These are phyloP conservation scores for Chytriomyces sp. DNA, from an alignment of 192 early-diverging fungal genomes.

Conservation along the genomic window DNA sequence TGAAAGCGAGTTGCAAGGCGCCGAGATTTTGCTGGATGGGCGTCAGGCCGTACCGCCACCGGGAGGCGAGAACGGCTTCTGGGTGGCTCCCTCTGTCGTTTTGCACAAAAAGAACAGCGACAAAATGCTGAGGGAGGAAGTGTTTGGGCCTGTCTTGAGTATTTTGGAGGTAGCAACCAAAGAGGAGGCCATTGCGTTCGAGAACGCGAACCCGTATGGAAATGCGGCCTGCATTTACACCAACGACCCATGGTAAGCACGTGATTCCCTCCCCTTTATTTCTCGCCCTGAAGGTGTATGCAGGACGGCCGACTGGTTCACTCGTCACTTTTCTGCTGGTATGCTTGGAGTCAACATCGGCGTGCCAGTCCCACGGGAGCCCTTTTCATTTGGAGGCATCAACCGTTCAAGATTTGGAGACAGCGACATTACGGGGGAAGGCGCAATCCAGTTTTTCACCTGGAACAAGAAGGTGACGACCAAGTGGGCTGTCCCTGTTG, in stretches of 20 bases:
- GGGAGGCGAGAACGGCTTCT: slow-evolving; percentile 56
- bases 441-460: slow-evolving; percentile 76
- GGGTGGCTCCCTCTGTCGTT: slow-evolving; percentile 75
- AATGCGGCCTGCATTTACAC: slow-evolving; percentile 40
- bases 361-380: slow-evolving; percentile 70
- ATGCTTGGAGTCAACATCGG: slow-evolving; percentile 84
- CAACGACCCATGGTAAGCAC: slow-evolving; percentile 4
- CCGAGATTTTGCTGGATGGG: slow-evolving; percentile 73
- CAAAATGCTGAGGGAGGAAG: slow-evolving; percentile 72
- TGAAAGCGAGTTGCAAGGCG: slow-evolving; percentile 54
- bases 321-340: slow-evolving; percentile 68
- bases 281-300: slow-evolving; percentile 49
- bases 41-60: slow-evolving; percentile 36
- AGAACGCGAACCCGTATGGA: slow-evolving; percentile 66
- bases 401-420: slow-evolving; percentile 70
- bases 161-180: slow-evolving; percentile 56
- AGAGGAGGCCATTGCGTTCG: slow-evolving; percentile 72
- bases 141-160: slow-evolving; percentile 81
- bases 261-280: background rate
- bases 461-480: slow-evolving; percentile 73
- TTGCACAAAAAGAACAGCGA: slow-evolving; percentile 60
- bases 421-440: slow-evolving; percentile 66
- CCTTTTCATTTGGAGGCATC: slow-evolving; percentile 82
- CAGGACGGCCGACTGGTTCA: slow-evolving; percentile 69
- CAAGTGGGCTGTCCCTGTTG: slow-evolving; percentile 68